Conservation (phyloP, 1,284 basidiomycete species). For the Moniliophthora roreri region DNA sequence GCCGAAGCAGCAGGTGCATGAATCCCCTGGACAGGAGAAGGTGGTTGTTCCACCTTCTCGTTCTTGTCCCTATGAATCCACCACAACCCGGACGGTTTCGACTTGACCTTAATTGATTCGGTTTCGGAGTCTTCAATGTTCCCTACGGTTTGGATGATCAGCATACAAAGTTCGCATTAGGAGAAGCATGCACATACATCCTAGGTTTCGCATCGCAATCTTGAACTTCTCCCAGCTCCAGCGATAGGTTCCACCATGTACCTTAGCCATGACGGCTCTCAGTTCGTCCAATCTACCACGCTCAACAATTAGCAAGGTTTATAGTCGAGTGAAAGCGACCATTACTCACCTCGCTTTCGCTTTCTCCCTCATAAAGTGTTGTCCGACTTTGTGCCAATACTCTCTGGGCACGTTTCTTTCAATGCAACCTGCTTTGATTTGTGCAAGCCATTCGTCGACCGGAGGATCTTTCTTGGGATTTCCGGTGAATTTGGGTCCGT, state of each 20-base stretch:
- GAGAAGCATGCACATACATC: slow-evolving; percentile 50
- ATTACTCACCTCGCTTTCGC: slow-evolving; percentile 47
- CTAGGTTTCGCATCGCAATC: slow-evolving; percentile 74
- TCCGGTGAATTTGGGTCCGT: slow-evolving; percentile 64
- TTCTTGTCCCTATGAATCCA: slow-evolving; percentile 57
- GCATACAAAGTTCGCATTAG: slow-evolving; percentile 10
- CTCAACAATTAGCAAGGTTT: slow-evolving; percentile 1
- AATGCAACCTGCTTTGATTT: slow-evolving; percentile 65
- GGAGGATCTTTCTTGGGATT: slow-evolving; percentile 64
- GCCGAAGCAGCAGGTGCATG: neutral
- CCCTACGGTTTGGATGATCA: slow-evolving; percentile 39
- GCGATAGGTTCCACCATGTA: slow-evolving; percentile 70
- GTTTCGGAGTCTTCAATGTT: slow-evolving; percentile 54
- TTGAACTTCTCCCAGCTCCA: slow-evolving; percentile 82
- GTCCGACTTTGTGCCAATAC: slow-evolving; percentile 76
- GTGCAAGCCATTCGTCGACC: slow-evolving; percentile 67
- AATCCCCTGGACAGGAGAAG: slow-evolving; percentile 15
- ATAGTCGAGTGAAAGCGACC: neutral
- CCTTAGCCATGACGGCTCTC: slow-evolving; percentile 67
- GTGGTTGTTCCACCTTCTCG: slow-evolving; percentile 25
- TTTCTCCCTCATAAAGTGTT: slow-evolving; percentile 66
- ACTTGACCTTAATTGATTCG: slow-evolving; percentile 60
- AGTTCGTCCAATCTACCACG: slow-evolving; percentile 56
- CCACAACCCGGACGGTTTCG: slow-evolving; percentile 55
- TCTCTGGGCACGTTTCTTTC: slow-evolving; percentile 70